These are phyloP conservation scores for Hyphopichia burtonii DNA, from an alignment of 1,139 yeast genomes.

Conservation along the genomic window DNA sequence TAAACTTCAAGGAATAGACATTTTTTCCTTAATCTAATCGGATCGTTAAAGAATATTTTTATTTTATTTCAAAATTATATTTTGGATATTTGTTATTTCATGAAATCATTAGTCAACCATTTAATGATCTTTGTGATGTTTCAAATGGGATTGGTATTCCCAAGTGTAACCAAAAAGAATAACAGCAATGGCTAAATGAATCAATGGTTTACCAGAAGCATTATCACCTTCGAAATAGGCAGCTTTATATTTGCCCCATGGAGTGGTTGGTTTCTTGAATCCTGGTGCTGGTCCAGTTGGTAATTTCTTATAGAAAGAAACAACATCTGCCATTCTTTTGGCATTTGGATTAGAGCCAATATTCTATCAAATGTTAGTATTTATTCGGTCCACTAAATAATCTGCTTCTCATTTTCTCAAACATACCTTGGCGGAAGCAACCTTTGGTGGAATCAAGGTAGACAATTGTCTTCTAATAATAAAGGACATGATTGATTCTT, in stretches of 20 bases:
- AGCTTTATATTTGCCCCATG: conserved; percentile 74
- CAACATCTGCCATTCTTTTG: conserved; percentile 94
- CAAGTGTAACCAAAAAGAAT: conserved; percentile 81
- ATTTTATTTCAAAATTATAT: too few species aligned
- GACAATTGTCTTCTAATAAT: conserved; percentile 91
- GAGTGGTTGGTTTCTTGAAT: conserved; percentile 64
- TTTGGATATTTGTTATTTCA: not conserved
- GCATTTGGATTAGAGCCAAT: conserved; percentile 95
- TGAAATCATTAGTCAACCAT: not conserved
- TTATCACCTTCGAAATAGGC: conserved; percentile 77
- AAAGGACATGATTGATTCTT: conserved; percentile 58
- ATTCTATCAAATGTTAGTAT: conserved; percentile 46
- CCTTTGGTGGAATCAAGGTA: conserved; percentile 97
- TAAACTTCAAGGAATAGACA: too few species aligned
- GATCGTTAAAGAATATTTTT: not conserved
- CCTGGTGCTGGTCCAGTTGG: conserved; percentile 92
- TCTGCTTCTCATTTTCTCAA: not conserved
- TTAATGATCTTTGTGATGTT: conserved; percentile 44
- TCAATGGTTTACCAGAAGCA: conserved; percentile 76
- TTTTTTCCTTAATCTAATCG: too few species aligned
- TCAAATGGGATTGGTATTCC: conserved; percentile 88
- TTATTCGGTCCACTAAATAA: too few species aligned
- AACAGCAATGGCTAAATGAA: conserved; percentile 74
- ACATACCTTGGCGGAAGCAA: conserved; percentile 92
- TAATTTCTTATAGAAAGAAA: conserved; percentile 89